Conservation (phyloP, 495 filamentous ascomycete species). For the Cudoniella acicularis region DNA sequence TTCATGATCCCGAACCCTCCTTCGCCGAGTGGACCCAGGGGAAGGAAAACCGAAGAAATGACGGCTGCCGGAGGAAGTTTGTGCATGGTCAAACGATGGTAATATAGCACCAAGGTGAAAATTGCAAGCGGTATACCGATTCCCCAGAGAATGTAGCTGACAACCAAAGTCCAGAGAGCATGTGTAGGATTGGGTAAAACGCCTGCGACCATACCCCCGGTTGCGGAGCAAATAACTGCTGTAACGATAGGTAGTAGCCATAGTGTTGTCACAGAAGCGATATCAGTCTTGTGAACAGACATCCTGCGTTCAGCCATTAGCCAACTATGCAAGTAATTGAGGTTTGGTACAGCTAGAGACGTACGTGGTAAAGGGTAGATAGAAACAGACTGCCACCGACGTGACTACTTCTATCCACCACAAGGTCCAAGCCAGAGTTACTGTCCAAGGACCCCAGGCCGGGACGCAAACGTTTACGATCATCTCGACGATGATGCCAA, state of each 20-base stretch:
- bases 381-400: slow-evolving; percentile 44
- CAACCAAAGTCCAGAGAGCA: slow-evolving; percentile 52
- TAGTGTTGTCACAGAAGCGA: slow-evolving; percentile 46
- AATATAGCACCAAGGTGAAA: slow-evolving; percentile 54
- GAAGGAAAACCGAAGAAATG: slow-evolving; percentile 58
- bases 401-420: slow-evolving; percentile 57
- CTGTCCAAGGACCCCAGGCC: slow-evolving; percentile 40
- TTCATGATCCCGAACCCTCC: slow-evolving; percentile 54
- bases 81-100: slow-evolving; percentile 53
- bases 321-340: neutral
- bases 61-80: slow-evolving; percentile 53
- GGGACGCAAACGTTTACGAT: slow-evolving; percentile 49
- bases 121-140: slow-evolving; percentile 51
- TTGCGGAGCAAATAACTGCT: slow-evolving; percentile 50
- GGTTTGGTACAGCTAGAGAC: slow-evolving; percentile 12
- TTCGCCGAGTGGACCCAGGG: slow-evolving; percentile 55
- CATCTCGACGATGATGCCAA: slow-evolving; percentile 58
- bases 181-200: slow-evolving; percentile 44
- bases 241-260: slow-evolving; percentile 59
- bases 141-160: slow-evolving; percentile 58
- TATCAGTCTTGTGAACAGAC: slow-evolving; percentile 11
- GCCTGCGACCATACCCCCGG: slow-evolving; percentile 52
- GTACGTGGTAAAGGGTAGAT: slow-evolving; percentile 52
- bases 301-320: slow-evolving; percentile 10
- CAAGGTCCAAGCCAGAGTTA: slow-evolving; percentile 40